Percentiles rank a stretch among this genome's conserved stretches.
Evolutionary conservation across 2,329 filamentous ascomycete genomes (phyloP).

Genomic region (Parasarocladium wereldwijsianum): DNA sequence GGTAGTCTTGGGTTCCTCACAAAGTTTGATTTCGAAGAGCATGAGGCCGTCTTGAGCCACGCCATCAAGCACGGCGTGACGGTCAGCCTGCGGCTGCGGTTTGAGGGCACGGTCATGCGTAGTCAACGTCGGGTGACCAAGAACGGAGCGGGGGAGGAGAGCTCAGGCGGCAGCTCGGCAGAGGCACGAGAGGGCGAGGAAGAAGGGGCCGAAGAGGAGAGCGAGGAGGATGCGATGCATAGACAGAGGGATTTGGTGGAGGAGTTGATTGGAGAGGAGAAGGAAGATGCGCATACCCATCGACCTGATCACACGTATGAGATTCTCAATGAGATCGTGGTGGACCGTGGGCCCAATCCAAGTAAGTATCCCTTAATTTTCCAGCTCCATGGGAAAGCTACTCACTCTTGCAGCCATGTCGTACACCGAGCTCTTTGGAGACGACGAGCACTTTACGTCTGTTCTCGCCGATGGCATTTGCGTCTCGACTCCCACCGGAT

Average conservation of each 20-base stretch:
- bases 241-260: conserved; percentile 60
- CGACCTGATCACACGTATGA: conserved; percentile 71
- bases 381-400: conserved; percentile 1
- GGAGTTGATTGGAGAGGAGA: conserved; percentile 76
- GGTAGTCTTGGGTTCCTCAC: conserved; percentile 91
- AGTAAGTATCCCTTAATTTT: conserved; percentile 42
- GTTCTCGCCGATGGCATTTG: conserved; percentile 87
- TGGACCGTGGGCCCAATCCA: conserved; percentile 85
- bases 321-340: conserved; percentile 92
- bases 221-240: conserved; percentile 22
- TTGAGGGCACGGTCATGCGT: conserved; percentile 90
- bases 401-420: conserved; percentile 54
- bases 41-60: conserved; percentile 50
- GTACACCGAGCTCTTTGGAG: conserved; percentile 79
- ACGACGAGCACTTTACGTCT: conserved; percentile 90
- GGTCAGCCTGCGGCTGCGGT: conserved; percentile 73
- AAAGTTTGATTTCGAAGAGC: conserved; percentile 82
- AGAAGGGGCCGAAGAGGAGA: conserved; percentile 14
- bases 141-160: conserved; percentile 14
- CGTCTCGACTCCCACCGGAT: conserved; percentile 86
- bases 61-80: conserved; percentile 75
- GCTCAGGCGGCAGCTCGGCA: too few relatives aligned
- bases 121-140: conserved; percentile 40
- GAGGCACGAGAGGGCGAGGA: too few relatives aligned
- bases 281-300: conserved; percentile 74